Base-by-base conservation (phyloP, 73 alveolate species). In the Uronychia binucleata region DNA sequence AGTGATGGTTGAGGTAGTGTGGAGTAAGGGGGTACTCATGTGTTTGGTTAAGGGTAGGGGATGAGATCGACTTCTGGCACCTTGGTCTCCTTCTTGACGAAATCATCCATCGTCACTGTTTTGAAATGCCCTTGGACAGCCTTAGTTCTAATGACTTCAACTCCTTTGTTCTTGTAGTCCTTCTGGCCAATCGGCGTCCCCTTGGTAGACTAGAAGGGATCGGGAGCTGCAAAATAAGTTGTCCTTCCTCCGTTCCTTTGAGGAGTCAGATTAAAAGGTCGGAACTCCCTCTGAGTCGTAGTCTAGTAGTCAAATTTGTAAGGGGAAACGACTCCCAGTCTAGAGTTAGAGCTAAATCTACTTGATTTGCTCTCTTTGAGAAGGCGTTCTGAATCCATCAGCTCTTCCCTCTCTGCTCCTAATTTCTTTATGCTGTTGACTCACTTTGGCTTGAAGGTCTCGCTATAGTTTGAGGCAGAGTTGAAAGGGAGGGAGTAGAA, bases 401-500 rank as follows among this genome's bases (percentile, higher is more conserved):
- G 5, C 19, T 46, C n/a, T 5, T 28, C 58, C n/a, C 30, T 75
- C 29, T 75, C n/a, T 11, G 67, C 19, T 46, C n/a, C 67, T 75
- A 46, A 46, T 11, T 46, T 46, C 5, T 46, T 46, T 19, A 19
- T 46, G 19, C 67, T 46, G 67, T 5, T 46, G n/a, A 46, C n/a
- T 46, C 5, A n/a, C n/a, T n/a, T n/a, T n/a, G 67, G 19, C 29
- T 75, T 30, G 27, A 28, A 75, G 27, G 58, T 67, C 57, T 81
- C 79, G 33, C 32, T 13, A 76, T 88, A 88, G 35, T 77, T 32
- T 25, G 89, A 80, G 1, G 57, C 57, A 26, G 88, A 87, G 28
- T 82, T 88, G 83, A 88, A 88, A 26, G 94, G 94, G 34, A 88
- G 90, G 1, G 84, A 82, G 33, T 88, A 88, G 31, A 59, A 46